Conservation (phyloP, 2,329 filamentous ascomycete genomes). For the Calonectria montana region DNA sequence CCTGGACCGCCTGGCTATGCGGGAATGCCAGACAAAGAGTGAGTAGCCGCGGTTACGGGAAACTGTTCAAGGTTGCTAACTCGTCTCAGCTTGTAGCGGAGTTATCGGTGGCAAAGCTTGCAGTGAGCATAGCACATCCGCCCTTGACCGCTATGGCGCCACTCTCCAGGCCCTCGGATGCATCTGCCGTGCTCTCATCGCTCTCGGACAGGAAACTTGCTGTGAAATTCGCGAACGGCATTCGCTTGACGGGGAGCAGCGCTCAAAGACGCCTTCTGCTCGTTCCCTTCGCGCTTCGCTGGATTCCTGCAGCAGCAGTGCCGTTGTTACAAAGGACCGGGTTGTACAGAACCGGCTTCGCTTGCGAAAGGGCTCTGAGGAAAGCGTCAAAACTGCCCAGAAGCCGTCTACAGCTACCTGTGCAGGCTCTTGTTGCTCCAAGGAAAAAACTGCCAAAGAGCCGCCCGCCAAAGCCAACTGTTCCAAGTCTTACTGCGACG, state of each 20-base stretch:
- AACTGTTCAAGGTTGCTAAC: background rate
- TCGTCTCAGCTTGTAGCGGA: constrained; percentile 24
- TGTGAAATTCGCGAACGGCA: constrained; percentile 48
- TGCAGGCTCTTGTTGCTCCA: background rate
- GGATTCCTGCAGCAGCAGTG: constrained; percentile 39
- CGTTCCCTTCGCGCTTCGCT: constrained; percentile 35
- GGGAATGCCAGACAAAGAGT: constrained; percentile 11
- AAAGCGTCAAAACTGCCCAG: background rate
- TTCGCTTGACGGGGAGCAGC: constrained; percentile 39
- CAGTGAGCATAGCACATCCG: constrained; percentile 48
- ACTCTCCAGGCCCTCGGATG: constrained; percentile 62
- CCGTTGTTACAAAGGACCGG: background rate
- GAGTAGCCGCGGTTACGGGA: background rate
- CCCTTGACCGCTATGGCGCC: constrained; percentile 53
- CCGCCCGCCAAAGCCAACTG: background rate
- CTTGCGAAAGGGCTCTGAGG: background rate
- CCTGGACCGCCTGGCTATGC: constrained; percentile 13
- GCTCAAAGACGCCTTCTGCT: constrained; percentile 36
- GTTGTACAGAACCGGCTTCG: background rate
- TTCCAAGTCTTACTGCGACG: background rate
- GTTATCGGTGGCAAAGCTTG: constrained; percentile 48
- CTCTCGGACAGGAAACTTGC: constrained; percentile 64
- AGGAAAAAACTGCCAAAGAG: background rate
- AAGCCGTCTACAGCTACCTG: background rate
- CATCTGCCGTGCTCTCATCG: constrained; percentile 63